Base-by-base conservation (phyloP, 805 yeast genomes). In the Lipomyces japonicus region DNA sequence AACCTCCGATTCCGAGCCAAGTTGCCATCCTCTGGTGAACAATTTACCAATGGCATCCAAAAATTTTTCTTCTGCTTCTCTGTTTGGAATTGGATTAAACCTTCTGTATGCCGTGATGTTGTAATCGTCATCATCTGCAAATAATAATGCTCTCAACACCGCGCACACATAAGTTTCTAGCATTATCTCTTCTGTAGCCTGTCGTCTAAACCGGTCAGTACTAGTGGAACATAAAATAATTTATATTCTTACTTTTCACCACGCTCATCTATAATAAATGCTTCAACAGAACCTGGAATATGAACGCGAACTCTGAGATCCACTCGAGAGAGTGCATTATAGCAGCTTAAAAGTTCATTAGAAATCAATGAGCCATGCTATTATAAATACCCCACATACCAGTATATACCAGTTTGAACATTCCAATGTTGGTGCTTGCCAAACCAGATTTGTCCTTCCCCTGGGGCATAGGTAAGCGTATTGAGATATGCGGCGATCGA, bases 101-200 rank as follows among this genome's bases (percentile, higher is more conserved):
- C 84, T 80, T 58, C 96, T 78, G 34, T 93, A 84, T 64, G 90
- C 95, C 7, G 89, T 95, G 48, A 93, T 76, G 44, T 78, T 75
- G 62, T 71, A 84, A 70, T 68, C 82, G 67, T 85, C 91, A 39
- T 82, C 88, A 44, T 88, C 95, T 44, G 86, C 88, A 57, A 79
- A 86, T 48, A 88, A 69, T 38, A 93, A 67, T 5, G 90, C 71
- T 61, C 98, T 77, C 22, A 88, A 80, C 55, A 89, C 75, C 1
- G 89, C 82, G 62, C 88, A 74, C 57, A 82, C 73, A 63, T 75
- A 82, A 1, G 87, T 78, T 55, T 72, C 76, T 21, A 53, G 59
- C 75, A 76, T 71, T 36, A 68, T 44, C 26, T 60, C 63, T 21
- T 67, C 71, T 25, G 65, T 58, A 21, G 63, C 62, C 10, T 56